phyloP scores from a whole-genome alignment of 108 stramenopile genomes.

The Conticribra weissflogii region DNA sequence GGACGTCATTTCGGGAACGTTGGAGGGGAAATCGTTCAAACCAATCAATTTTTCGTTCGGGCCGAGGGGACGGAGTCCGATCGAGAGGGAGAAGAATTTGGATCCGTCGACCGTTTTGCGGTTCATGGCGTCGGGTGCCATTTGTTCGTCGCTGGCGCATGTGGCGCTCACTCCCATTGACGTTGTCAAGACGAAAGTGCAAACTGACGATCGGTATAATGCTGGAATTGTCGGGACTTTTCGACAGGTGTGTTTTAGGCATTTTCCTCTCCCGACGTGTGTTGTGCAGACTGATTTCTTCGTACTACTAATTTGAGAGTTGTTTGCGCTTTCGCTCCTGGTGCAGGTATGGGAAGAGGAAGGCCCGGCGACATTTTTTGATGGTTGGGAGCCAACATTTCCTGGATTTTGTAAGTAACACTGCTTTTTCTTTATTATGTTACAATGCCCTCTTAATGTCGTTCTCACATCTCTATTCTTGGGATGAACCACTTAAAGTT shows the following conservation, averaged over 20 bases:
- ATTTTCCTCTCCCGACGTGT: too few relatives aligned
- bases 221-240: constrained; percentile 60
- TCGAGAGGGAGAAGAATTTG: constrained; percentile 79
- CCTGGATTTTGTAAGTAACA: constrained; percentile 68
- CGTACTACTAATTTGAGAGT: too few relatives aligned
- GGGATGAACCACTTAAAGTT: constrained; percentile 24
- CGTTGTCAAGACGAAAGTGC: constrained; percentile 84
- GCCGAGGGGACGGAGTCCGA: constrained; percentile 81
- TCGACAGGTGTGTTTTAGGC: too few relatives aligned
- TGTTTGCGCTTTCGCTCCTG: too few relatives aligned
- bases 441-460: too few relatives aligned
- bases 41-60: constrained; percentile 84
- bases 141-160: constrained; percentile 79
- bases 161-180: constrained; percentile 75
- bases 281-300: too few relatives aligned
- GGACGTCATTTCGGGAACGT: constrained; percentile 16
- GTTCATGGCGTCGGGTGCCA: constrained; percentile 73
- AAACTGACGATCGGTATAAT: constrained; percentile 77
- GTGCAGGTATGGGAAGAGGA: constrained; percentile 58
- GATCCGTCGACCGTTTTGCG: constrained; percentile 60
- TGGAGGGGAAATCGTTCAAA: constrained; percentile 36
- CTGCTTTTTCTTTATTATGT: too few relatives aligned
- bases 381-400: constrained; percentile 86
- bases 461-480: too few relatives aligned
- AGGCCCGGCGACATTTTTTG: constrained; percentile 68